Evolutionary conservation across 1,284 basidiomycete genomes (phyloP).

Genomic region (Tranzscheliella williamsii): DNA sequence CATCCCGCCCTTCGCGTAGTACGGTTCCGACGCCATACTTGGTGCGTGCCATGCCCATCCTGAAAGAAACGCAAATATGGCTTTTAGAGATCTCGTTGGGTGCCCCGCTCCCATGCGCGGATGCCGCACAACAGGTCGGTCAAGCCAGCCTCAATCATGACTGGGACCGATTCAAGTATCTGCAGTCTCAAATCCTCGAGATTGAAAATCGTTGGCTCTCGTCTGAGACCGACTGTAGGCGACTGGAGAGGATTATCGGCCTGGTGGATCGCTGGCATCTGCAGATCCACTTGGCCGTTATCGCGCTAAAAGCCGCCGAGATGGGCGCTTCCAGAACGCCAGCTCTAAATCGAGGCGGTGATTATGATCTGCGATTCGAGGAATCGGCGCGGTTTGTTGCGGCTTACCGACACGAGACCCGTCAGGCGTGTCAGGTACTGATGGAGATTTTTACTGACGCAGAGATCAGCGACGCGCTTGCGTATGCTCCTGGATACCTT

Average conservation of each 20-base stretch:
- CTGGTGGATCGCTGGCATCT: constrained; percentile 27
- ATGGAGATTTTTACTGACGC: constrained; percentile 38
- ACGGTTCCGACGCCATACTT: constrained; percentile 18
- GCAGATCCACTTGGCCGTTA: constrained; percentile 19
- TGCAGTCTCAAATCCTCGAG: constrained; percentile 27
- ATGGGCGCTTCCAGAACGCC: constrained; percentile 7
- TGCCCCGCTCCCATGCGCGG: constrained; percentile 12
- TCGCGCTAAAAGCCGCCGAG: constrained; percentile 19
- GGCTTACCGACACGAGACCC: constrained; percentile 19
- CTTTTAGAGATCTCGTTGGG: constrained; percentile 15
- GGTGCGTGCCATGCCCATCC: constrained; percentile 9
- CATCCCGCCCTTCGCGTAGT: constrained; percentile 13
- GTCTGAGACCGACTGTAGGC: constrained; percentile 27
- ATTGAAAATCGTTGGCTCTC: constrained; percentile 28
- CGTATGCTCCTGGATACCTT: constrained; percentile 29
- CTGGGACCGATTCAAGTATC: constrained; percentile 39
- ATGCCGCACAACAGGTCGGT: constrained; percentile 2
- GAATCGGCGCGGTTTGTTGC: constrained; percentile 24
- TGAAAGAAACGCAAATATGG: constrained; percentile 29
- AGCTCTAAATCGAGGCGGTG: constrained; percentile 4
- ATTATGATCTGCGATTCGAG: constrained; percentile 16
- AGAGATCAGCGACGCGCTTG: constrained; percentile 27
- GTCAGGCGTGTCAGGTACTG: constrained; percentile 26
- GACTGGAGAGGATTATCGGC: constrained; percentile 30
- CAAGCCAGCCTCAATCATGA: constrained; percentile 23